Percentiles rank a stretch among this genome's conserved stretches.
phyloP scores from a whole-genome alignment of 129 eudicot genomes.

The Arctium minus region DNA sequence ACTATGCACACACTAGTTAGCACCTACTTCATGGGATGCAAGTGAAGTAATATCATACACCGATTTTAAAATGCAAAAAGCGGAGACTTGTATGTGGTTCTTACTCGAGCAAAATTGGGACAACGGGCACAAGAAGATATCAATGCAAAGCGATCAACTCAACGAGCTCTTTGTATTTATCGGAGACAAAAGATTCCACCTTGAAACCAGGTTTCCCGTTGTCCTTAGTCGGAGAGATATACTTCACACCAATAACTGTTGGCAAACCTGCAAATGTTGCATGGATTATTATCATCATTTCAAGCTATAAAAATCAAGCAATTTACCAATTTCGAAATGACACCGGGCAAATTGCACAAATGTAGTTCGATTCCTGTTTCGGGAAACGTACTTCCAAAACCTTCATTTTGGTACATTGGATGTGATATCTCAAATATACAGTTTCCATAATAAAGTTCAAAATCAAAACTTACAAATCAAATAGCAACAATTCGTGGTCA shows the following conservation, averaged over 20 bases:
- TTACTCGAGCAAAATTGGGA: not conserved
- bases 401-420: not conserved
- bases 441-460: not conserved
- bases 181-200: slow-evolving; percentile 67
- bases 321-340: not conserved
- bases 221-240: slow-evolving; percentile 44
- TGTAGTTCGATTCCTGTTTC: not conserved
- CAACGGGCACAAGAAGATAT: slow-evolving; percentile 7
- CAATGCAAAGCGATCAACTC: slow-evolving; percentile 54
- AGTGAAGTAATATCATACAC: not conserved
- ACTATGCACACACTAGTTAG: too few relatives aligned
- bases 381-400: not conserved
- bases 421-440: too few relatives aligned
- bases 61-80: not conserved
- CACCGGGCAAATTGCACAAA: not conserved
- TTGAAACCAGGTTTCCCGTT: slow-evolving; percentile 28
- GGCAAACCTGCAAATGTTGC: slow-evolving; percentile 50
- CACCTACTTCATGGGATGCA: not conserved
- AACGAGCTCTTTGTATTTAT: slow-evolving; percentile 58
- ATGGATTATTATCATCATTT: not conserved
- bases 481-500: not conserved
- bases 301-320: not conserved
- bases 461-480: not conserved
- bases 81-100: not conserved
- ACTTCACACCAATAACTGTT: slow-evolving; percentile 76